Evolutionary conservation across 495 filamentous ascomycete species (phyloP).

Genomic region (Neurospora sp.): DNA sequence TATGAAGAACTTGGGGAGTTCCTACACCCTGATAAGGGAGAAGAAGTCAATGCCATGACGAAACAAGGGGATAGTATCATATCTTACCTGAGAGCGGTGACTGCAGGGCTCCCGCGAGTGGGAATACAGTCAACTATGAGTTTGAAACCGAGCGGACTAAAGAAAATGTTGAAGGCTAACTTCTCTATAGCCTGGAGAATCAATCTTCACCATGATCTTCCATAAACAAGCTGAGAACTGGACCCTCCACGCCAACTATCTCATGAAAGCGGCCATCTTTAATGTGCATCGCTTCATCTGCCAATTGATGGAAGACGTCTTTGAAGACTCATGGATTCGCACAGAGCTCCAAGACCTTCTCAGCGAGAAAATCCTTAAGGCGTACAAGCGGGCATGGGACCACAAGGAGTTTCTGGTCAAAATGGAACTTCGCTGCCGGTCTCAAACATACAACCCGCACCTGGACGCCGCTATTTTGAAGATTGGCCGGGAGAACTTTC

Average conservation of each 20-base stretch:
- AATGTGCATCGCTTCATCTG: slow-evolving; percentile 40
- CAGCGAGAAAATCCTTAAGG: slow-evolving; percentile 29
- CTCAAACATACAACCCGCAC: slow-evolving; percentile 43
- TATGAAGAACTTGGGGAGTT: background rate
- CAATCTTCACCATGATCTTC: slow-evolving; percentile 35
- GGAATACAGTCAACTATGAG: background rate
- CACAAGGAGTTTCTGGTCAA: slow-evolving; percentile 37
- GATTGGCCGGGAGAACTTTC: slow-evolving; percentile 14
- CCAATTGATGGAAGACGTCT: slow-evolving; percentile 24
- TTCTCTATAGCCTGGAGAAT: slow-evolving; percentile 20
- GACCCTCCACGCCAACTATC: slow-evolving; percentile 33
- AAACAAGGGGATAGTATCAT: background rate
- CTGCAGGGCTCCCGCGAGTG: background rate
- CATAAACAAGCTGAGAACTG: slow-evolving; percentile 45
- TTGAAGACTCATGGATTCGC: slow-evolving; percentile 28
- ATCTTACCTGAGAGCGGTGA: background rate
- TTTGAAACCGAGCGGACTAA: background rate
- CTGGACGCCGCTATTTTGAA: slow-evolving; percentile 42
- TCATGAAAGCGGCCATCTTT: slow-evolving; percentile 19
- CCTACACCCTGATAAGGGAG: background rate
- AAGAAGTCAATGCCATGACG: background rate
- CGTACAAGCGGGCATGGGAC: slow-evolving; percentile 34
- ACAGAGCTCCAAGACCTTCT: slow-evolving; percentile 30
- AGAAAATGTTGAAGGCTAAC: background rate
- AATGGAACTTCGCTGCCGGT: slow-evolving; percentile 36